Conservation (phyloP, 2,329 filamentous ascomycete genomes). For the Endoconidiophora polonica region DNA sequence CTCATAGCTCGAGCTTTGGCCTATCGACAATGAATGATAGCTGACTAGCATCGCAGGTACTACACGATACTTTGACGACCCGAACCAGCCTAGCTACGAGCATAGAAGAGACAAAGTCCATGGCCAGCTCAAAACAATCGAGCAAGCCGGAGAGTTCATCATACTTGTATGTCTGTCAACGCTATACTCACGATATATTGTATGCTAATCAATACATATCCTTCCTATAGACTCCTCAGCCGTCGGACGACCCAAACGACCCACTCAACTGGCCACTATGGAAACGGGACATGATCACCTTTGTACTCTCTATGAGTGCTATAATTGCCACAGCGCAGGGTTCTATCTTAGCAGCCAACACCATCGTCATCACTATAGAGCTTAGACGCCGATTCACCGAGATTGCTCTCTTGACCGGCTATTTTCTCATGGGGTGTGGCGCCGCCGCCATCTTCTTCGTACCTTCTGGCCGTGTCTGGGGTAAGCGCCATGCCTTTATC, state of each 20-base stretch:
- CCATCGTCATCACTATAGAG: conserved; percentile 54
- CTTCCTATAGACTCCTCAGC: conserved; percentile 47
- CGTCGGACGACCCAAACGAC: conserved; percentile 80
- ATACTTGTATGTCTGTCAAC: conserved; percentile 44
- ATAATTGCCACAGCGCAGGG: conserved; percentile 74
- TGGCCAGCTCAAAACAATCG: conserved; percentile 50
- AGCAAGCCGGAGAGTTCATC: conserved; percentile 46
- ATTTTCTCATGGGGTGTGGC: conserved; percentile 70
- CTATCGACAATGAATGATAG: neutral
- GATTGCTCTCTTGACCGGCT: conserved; percentile 70
- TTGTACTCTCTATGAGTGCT: conserved; percentile 60
- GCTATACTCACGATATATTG: neutral
- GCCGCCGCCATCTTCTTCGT: conserved; percentile 73
- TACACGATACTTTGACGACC: conserved; percentile 47
- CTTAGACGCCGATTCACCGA: conserved; percentile 53
- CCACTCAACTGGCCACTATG: conserved; percentile 74
- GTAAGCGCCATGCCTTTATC: conserved; percentile 77
- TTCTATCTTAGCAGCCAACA: conserved; percentile 77
- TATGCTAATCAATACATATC: neutral
- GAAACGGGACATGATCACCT: conserved; percentile 66
- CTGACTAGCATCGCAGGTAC: conserved; percentile 29
- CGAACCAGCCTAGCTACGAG: conserved; percentile 28
- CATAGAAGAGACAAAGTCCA: conserved; percentile 21
- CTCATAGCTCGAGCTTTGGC: conserved; percentile 12
- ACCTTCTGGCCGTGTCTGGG: conserved; percentile 76